Base-by-base conservation (phyloP, 345 rosid species). In the Lumnitzera littorea region DNA sequence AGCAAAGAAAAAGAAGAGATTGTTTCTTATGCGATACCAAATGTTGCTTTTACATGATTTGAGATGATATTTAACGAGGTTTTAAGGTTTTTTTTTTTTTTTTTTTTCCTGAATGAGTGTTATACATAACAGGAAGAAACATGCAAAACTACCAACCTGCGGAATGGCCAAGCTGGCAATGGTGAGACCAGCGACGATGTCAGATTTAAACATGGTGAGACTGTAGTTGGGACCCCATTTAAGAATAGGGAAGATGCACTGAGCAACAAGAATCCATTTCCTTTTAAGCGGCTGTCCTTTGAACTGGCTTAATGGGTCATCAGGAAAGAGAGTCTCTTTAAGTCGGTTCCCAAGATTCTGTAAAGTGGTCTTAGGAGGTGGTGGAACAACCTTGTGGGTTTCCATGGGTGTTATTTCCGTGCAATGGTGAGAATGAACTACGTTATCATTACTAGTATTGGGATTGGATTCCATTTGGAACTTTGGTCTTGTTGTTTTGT, bases 121-220 rank as follows among this genome's bases (percentile, higher is more conserved):
- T 27, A 27, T 27, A 27, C 31, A 5, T 2, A 27, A 27, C 31
- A 27, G 31, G 31, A 27, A 36, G 43, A 36, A 36, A 36, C 10
- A 36, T 36, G 7, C 7, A 36, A 51, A 24, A 62, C 23, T 23
- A 13, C 16, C 9, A 24, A 85, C 96, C 95, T 91, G 98, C 50
- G 97, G 99, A 75, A 94, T 94, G 74, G 99, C 99, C 62, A 94
- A 73, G 80, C 99, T 94, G 41, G 99, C 97, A 76, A 94, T 94
- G 68, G 99, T 90, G 66, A 90, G 96, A 50, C 98, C 98, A 5
- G 98, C 66, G 60, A 92, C 74, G 62, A 87, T 54, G 71, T 92
- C 98, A 9, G 98, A 92, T 74, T 82, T 92, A 75, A 92, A 80
- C 63, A 84, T 87, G 2, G 50, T 60, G 76, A 92, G 60, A 71